These are phyloP conservation scores for Cercospora sp. DNA, from an alignment of 2,329 filamentous ascomycete species.

Conservation along the genomic window DNA sequence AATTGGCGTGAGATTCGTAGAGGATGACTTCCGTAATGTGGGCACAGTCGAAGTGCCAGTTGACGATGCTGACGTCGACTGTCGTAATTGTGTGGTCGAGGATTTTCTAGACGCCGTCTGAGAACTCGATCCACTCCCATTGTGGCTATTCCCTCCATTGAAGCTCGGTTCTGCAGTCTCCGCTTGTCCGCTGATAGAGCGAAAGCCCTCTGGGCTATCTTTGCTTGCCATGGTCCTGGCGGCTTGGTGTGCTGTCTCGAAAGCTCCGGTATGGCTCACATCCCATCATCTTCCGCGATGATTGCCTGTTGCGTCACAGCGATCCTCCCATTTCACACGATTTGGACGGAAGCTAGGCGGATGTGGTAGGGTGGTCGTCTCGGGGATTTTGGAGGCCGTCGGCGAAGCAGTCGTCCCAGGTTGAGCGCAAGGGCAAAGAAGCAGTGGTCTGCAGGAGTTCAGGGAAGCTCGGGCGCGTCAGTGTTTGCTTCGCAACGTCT, in stretches of 20 bases:
- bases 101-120: slow-evolving; percentile 20
- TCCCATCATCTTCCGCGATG: slow-evolving; percentile 9
- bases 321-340: slow-evolving; percentile 1
- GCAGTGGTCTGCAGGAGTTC: background rate
- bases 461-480: background rate
- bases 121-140: slow-evolving; percentile 14
- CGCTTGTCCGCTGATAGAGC: slow-evolving; percentile 41
- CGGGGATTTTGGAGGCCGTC: background rate
- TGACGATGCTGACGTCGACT: slow-evolving; percentile 15
- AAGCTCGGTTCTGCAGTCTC: slow-evolving; percentile 43
- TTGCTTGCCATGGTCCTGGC: slow-evolving; percentile 36
- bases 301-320: slow-evolving; percentile 12
- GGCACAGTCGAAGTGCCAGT: slow-evolving; percentile 20
- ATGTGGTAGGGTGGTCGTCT: background rate
- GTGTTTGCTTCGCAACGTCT: slow-evolving; percentile 9
- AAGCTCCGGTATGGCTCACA: background rate
- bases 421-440: background rate
- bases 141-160: slow-evolving; percentile 15
- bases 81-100: slow-evolving; percentile 17
- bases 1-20: slow-evolving; percentile 33
- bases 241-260: slow-evolving; percentile 4
- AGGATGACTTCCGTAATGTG: slow-evolving; percentile 34
- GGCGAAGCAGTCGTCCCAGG: background rate
- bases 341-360: background rate
- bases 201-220: slow-evolving; percentile 37